phyloP scores from a whole-genome alignment of 2,329 filamentous ascomycete genomes.

The Beauveria sp. region DNA sequence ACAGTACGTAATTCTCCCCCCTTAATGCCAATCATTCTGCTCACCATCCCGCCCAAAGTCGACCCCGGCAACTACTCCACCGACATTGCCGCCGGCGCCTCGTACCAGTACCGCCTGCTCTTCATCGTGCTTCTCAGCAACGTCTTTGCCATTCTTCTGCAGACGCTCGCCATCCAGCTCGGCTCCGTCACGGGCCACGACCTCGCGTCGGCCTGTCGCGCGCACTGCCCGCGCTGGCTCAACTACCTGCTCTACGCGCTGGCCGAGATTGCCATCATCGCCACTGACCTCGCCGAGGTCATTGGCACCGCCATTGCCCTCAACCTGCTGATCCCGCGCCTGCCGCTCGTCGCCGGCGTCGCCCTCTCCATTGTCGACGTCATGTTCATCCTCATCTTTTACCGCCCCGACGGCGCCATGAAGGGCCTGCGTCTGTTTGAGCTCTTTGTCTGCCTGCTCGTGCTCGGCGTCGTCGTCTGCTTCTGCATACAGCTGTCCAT shows the following conservation, averaged over 20 bases:
- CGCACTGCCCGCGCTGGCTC: slow-evolving; percentile 58
- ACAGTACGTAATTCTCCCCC: slow-evolving; percentile 33
- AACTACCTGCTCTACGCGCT: slow-evolving; percentile 54
- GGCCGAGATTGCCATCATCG: slow-evolving; percentile 61
- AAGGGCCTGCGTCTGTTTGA: slow-evolving; percentile 56
- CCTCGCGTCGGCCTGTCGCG: slow-evolving; percentile 57
- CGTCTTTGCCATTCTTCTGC: slow-evolving; percentile 62
- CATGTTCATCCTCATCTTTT: slow-evolving; percentile 60
- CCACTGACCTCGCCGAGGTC: slow-evolving; percentile 65
- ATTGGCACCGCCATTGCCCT: slow-evolving; percentile 65
- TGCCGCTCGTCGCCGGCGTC: slow-evolving; percentile 61
- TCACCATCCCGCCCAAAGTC: slow-evolving; percentile 22
- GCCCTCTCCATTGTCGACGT: slow-evolving; percentile 63
- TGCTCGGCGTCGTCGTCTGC: slow-evolving; percentile 55
- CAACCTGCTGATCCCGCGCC: slow-evolving; percentile 54
- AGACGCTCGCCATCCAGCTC: slow-evolving; percentile 60
- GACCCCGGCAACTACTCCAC: slow-evolving; percentile 64
- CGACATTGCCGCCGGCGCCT: slow-evolving; percentile 59
- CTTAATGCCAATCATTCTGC: not conserved
- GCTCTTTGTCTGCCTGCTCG: slow-evolving; percentile 53
- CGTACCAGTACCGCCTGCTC: slow-evolving; percentile 56
- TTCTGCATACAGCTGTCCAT: slow-evolving; percentile 63
- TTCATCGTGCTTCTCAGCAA: slow-evolving; percentile 65
- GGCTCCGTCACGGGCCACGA: slow-evolving; percentile 63
- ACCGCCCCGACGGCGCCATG: slow-evolving; percentile 52